Evolutionary conservation across 305 asterid genomes (phyloP).

Genomic region (Fraxinus dipetala): DNA sequence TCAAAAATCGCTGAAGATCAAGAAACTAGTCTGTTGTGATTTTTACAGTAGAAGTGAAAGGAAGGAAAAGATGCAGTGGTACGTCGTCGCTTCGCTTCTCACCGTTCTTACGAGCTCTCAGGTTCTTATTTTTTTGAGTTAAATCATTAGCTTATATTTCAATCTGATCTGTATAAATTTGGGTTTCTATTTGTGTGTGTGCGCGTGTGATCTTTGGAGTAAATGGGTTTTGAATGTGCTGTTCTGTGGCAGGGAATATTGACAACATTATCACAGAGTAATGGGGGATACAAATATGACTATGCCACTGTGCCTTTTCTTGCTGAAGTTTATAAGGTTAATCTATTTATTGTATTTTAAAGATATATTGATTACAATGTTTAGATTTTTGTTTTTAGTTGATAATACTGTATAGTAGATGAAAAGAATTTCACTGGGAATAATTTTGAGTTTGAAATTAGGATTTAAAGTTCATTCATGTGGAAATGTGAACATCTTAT

Average conservation of each 20-base stretch:
- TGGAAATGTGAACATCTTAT: not conserved
- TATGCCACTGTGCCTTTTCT: slow-evolving; percentile 97
- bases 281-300: slow-evolving; percentile 81
- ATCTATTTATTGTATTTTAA: not conserved
- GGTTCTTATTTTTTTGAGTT: slow-evolving; percentile 38
- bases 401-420: not conserved
- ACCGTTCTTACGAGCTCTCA: slow-evolving; percentile 92
- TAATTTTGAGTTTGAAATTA: not conserved
- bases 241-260: slow-evolving; percentile 64
- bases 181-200: not conserved
- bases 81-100: slow-evolving; percentile 80
- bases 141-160: not conserved
- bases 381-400: not conserved
- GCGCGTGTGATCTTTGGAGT: slow-evolving; percentile 15
- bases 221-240: slow-evolving; percentile 20
- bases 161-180: not conserved
- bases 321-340: slow-evolving; percentile 93
- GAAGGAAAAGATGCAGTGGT: slow-evolving; percentile 74
- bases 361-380: not conserved
- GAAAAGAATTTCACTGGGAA: not conserved
- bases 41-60: not conserved
- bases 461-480: not conserved
- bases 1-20: not conserved
- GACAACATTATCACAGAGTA: slow-evolving; percentile 84
- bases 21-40: not conserved